phyloP scores from a whole-genome alignment of 148 eudicot species.

The Dysphania ambrosioides region DNA sequence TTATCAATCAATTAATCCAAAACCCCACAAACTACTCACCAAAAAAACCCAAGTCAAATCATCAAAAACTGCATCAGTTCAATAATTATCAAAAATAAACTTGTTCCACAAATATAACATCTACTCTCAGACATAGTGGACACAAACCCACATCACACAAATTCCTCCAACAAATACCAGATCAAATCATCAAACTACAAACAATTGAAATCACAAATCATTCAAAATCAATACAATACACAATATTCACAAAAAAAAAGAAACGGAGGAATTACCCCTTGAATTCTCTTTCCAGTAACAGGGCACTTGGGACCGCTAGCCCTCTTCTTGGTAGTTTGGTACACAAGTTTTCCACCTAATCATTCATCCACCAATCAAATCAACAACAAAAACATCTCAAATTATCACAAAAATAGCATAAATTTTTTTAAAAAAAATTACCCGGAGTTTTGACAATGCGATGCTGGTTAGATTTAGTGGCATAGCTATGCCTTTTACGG shows the following conservation, averaged over 20 bases:
- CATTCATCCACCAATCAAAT: background rate
- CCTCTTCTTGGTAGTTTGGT: conserved; percentile 63
- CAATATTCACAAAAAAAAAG: background rate
- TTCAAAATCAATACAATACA: too few relatives aligned
- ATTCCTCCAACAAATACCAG: too few relatives aligned
- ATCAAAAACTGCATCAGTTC: background rate
- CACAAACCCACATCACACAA: too few relatives aligned
- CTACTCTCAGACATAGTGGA: too few relatives aligned
- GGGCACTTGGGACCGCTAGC: conserved; percentile 76
- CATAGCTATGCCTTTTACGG: conserved; percentile 57
- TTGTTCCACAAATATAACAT: background rate
- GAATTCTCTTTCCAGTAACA: conserved; percentile 79
- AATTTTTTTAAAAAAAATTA: conserved; percentile 17
- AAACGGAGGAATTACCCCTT: conserved; percentile 48
- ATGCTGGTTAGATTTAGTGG: conserved; percentile 64
- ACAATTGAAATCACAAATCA: too few relatives aligned
- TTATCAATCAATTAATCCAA: too few relatives aligned
- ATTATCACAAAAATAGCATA: background rate
- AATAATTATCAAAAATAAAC: background rate
- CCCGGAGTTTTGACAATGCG: conserved; percentile 66
- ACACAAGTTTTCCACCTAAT: conserved; percentile 60
- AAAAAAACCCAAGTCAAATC: background rate
- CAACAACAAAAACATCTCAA: background rate
- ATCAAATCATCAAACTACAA: too few relatives aligned
- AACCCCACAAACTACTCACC: too few relatives aligned